Percentiles rank a stretch among this genome's conserved stretches.
Evolutionary conservation across 2,329 filamentous ascomycete genomes (phyloP).

Genomic region (Pseudogymnoascus sp.): DNA sequence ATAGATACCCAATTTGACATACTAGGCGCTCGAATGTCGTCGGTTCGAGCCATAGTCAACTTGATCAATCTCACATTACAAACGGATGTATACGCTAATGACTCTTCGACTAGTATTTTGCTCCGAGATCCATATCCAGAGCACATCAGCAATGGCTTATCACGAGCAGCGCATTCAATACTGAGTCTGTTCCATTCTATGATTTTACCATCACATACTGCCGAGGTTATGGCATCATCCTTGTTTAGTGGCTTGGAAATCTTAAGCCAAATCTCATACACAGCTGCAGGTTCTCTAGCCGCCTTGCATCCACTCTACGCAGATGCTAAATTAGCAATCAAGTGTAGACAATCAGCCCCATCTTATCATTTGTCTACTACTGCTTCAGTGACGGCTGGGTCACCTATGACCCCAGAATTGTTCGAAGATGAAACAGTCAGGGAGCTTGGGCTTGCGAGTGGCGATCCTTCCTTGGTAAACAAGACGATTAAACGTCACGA

Average conservation of each 20-base stretch:
- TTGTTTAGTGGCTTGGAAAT: not conserved
- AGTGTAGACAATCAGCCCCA: not conserved
- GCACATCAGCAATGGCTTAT: not conserved
- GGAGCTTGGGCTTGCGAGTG: constrained; percentile 3
- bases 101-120: not conserved
- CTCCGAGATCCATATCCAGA: not conserved
- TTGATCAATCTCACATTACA: not conserved
- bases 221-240: not conserved
- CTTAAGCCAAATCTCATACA: not conserved
- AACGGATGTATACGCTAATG: not conserved
- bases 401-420: not conserved
- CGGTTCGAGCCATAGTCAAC: not conserved
- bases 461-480: constrained; percentile 1
- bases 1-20: not conserved
- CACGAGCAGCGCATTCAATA: not conserved
- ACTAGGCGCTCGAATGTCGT: not conserved
- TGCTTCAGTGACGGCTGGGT: not conserved
- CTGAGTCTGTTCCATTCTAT: not conserved
- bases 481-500: constrained; percentile 2
- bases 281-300: not conserved
- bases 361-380: not conserved
- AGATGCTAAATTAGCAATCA: not conserved
- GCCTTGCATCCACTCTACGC: not conserved
- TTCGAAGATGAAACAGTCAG: not conserved
- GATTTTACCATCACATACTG: not conserved